A percentile compares a stretch with the other conserved stretches of the same genome.
Evolutionary conservation across 441 rosid genomes (phyloP).

Genomic region (Capsella rubella): DNA sequence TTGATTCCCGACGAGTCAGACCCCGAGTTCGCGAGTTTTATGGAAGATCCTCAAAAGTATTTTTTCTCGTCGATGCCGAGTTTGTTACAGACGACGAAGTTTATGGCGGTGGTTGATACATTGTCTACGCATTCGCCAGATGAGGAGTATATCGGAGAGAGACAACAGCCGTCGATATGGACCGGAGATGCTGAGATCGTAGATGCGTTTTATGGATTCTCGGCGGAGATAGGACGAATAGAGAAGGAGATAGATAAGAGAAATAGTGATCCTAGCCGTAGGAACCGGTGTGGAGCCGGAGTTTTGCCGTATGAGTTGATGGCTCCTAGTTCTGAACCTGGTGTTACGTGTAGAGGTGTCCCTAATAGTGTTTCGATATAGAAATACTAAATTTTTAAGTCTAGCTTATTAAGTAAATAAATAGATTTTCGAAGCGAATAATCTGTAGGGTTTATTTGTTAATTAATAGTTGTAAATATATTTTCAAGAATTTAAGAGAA

Average conservation of each 20-base stretch:
- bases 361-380: conserved; percentile 94
- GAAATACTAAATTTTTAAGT: conserved; percentile 6
- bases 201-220: conserved; percentile 74
- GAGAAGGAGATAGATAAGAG: conserved; percentile 90
- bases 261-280: conserved; percentile 64
- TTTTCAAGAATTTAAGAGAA: background rate
- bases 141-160: conserved; percentile 91
- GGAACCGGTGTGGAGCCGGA: conserved; percentile 95
- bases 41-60: conserved; percentile 76
- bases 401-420: conserved; percentile 11
- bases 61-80: conserved; percentile 85
- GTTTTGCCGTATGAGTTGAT: conserved; percentile 91
- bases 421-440: conserved; percentile 7
- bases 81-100: conserved; percentile 83
- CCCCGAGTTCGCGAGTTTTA: conserved; percentile 63
- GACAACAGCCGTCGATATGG: conserved; percentile 88
- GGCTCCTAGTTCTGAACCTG: conserved; percentile 88
- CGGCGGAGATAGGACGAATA: conserved; percentile 68
- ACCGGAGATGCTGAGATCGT: conserved; percentile 74
- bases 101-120: conserved; percentile 94
- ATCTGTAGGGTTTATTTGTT: background rate
- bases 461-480: background rate
- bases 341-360: conserved; percentile 96
- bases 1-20: conserved; percentile 79
- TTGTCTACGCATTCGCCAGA: conserved; percentile 94